Conservation (phyloP, 495 filamentous ascomycete species). For the Neurospora sp. region DNA sequence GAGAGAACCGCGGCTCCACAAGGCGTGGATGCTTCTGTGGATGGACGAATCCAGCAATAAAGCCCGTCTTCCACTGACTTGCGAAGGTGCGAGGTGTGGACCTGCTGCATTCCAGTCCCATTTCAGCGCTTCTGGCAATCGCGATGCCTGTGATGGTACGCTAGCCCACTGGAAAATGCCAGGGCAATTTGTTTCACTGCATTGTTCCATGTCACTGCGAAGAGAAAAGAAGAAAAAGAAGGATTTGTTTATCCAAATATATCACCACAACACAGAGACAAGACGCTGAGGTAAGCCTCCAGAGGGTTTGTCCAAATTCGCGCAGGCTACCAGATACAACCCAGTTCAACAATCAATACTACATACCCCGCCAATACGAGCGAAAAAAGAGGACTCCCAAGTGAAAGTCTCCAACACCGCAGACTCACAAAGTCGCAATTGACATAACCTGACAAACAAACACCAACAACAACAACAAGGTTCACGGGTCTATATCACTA, state of each 20-base stretch:
- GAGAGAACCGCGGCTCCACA: background rate
- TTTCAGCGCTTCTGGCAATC: background rate
- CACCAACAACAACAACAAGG: background rate
- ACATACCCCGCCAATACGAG: background rate
- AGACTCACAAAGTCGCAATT: background rate
- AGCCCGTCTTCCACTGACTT: background rate
- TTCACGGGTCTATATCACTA: background rate
- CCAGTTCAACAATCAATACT: background rate
- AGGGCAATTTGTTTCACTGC: too few relatives aligned
- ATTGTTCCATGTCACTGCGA: background rate
- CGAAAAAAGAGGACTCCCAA: background rate
- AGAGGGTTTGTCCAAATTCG: too few relatives aligned
- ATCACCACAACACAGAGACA: too few relatives aligned
- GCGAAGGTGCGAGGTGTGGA: background rate
- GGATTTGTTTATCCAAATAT: too few relatives aligned
- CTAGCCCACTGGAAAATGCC: background rate
- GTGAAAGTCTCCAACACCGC: background rate
- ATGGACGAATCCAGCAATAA: background rate
- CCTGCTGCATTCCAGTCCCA: background rate
- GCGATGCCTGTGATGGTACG: background rate
- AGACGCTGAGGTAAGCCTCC: too few relatives aligned
- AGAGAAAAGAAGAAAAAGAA: background rate
- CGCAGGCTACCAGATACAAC: background rate
- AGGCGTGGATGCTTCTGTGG: background rate
- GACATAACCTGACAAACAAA: background rate